Evolutionary conservation across 768 basidiomycete genomes (phyloP).

Genomic region (Panaeolus papilionaceus): DNA sequence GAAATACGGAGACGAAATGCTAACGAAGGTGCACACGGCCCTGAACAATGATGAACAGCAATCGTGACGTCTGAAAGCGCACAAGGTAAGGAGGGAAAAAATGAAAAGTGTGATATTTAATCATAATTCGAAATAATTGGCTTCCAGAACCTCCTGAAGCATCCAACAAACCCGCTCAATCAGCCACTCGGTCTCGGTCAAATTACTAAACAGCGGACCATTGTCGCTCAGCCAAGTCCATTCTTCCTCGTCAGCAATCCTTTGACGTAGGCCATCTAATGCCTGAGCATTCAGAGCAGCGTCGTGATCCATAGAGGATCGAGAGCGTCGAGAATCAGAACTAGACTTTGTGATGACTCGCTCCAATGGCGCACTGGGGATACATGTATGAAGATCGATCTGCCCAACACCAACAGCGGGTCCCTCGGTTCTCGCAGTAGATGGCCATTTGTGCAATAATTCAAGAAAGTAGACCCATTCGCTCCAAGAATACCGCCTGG

Average conservation of each 20-base stretch:
- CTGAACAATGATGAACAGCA: too few species aligned
- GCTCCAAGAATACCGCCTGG: slow-evolving; percentile 41
- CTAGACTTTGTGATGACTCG: not conserved
- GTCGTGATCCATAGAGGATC: not conserved
- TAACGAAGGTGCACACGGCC: too few species aligned
- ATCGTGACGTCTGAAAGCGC: not conserved
- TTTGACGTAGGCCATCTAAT: slow-evolving; percentile 8
- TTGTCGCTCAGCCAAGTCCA: slow-evolving; percentile 48
- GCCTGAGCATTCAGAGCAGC: not conserved
- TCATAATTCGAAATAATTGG: not conserved
- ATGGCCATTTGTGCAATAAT: slow-evolving; percentile 33
- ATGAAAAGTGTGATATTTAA: not conserved
- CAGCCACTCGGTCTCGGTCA: slow-evolving; percentile 47
- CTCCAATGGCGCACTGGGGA: not conserved
- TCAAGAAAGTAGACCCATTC: slow-evolving; percentile 42
- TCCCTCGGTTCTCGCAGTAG: not conserved
- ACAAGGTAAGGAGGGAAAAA: not conserved
- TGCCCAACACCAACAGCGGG: not conserved
- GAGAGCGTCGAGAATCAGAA: not conserved
- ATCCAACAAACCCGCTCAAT: slow-evolving; percentile 39
- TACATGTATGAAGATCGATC: not conserved
- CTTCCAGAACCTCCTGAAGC: slow-evolving; percentile 39
- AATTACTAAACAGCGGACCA: slow-evolving; percentile 43
- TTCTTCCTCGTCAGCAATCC: slow-evolving; percentile 23
- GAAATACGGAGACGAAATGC: too few species aligned